phyloP scores from a whole-genome alignment of 2,329 filamentous ascomycete genomes.

The Colletotrichum shisoi region DNA sequence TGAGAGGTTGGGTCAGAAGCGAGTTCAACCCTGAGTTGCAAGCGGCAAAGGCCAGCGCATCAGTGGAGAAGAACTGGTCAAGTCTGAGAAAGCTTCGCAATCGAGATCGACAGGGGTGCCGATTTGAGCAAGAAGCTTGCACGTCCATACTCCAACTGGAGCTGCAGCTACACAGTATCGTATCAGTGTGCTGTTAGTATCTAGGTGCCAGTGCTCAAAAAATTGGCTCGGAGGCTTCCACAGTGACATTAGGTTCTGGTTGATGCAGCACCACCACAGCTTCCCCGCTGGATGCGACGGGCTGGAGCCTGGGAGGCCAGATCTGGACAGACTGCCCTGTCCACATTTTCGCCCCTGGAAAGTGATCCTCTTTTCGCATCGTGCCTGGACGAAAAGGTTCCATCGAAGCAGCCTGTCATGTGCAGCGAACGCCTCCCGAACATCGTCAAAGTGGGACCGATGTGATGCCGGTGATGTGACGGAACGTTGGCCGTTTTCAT shows the following conservation, averaged over 20 bases:
- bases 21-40: neutral
- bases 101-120: constrained; percentile 21
- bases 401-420: constrained; percentile 29
- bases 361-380: constrained; percentile 10
- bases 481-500: constrained; percentile 36
- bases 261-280: constrained; percentile 2
- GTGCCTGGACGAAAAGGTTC: constrained; percentile 20
- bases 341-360: constrained; percentile 21
- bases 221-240: neutral
- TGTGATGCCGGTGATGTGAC: constrained; percentile 27
- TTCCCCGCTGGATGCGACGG: constrained; percentile 19
- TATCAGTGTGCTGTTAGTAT: neutral
- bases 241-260: constrained; percentile 7
- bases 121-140: constrained; percentile 7
- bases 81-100: constrained; percentile 10
- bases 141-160: neutral
- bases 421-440: constrained; percentile 24
- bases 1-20: constrained; percentile 9
- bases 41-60: constrained; percentile 24
- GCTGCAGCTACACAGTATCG: too few relatives aligned
- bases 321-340: neutral
- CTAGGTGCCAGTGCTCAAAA: neutral
- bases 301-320: constrained; percentile 12
- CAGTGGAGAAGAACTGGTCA: constrained; percentile 22
- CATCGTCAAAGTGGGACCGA: constrained; percentile 21